phyloP scores from a whole-genome alignment of 306 rosid genomes.

The Citrullus colocynthis region DNA sequence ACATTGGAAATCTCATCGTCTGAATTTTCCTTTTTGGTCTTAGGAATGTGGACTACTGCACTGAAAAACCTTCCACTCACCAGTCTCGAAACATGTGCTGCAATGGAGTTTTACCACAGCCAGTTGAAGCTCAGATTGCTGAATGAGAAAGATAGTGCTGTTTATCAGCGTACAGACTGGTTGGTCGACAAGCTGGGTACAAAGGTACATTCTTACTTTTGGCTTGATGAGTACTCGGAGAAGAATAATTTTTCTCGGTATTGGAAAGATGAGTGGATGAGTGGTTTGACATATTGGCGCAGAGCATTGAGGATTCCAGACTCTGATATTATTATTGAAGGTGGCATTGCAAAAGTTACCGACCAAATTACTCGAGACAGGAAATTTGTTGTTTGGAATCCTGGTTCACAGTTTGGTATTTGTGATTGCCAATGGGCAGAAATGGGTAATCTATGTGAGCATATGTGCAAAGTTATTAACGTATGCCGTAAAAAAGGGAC shows the following conservation, averaged over 20 bases:
- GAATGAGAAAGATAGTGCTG: constrained; percentile 45
- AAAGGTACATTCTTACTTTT: constrained; percentile 75
- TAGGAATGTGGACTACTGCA: constrained; percentile 57
- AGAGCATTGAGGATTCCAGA: constrained; percentile 61
- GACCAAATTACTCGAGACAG: constrained; percentile 40
- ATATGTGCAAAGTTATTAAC: constrained; percentile 48
- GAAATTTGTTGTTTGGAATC: constrained; percentile 50
- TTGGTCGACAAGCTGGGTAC: constrained; percentile 78
- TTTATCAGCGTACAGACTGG: constrained; percentile 71
- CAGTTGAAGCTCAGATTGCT: constrained; percentile 66
- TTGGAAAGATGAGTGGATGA: constrained; percentile 77
- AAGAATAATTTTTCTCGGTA: constrained; percentile 75
- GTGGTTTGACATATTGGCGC: constrained; percentile 89
- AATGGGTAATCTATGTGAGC: constrained; percentile 77
- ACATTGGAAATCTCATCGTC: neutral
- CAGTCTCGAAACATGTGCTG: constrained; percentile 73
- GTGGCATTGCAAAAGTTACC: constrained; percentile 42
- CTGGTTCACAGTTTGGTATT: constrained; percentile 61
- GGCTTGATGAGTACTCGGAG: constrained; percentile 87
- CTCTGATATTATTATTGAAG: constrained; percentile 44
- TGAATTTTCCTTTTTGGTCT: constrained; percentile 14
- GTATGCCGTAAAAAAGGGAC: constrained; percentile 30
- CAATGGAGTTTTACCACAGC: constrained; percentile 72
- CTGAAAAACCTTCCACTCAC: constrained; percentile 69
- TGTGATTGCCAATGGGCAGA: constrained; percentile 76